Percentiles rank a stretch among this genome's conserved stretches.
Conservation (phyloP, 2,329 filamentous ascomycete genomes). For the Phyllosticta citrichinensis region DNA sequence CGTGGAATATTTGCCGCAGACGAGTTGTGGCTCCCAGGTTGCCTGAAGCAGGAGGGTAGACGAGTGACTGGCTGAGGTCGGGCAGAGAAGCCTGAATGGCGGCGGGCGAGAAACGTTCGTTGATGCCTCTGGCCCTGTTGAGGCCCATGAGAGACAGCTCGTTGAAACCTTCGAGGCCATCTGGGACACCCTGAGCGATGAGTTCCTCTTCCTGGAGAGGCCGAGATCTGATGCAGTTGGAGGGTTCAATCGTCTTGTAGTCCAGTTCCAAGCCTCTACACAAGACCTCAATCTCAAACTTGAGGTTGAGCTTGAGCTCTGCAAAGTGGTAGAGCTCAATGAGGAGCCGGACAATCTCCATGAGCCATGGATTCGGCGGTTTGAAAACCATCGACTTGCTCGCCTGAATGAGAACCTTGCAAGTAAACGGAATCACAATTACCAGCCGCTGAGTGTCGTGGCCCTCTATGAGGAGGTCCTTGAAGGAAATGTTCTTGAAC, state of each 20-base stretch:
- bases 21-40: constrained; percentile 61
- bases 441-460: constrained; percentile 86
- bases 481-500: constrained; percentile 94
- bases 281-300: constrained; percentile 96
- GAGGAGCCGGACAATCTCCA: constrained; percentile 86
- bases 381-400: constrained; percentile 79
- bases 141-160: constrained; percentile 55
- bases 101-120: constrained; percentile 65
- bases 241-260: constrained; percentile 81
- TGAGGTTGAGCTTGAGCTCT: constrained; percentile 90
- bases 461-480: constrained; percentile 85
- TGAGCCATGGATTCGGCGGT: constrained; percentile 93
- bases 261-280: constrained; percentile 90
- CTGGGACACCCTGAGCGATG: constrained; percentile 44
- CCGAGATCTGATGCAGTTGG: constrained; percentile 73
- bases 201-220: constrained; percentile 52
- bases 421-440: constrained; percentile 93
- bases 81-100: constrained; percentile 72
- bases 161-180: constrained; percentile 71
- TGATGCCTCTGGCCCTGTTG: constrained; percentile 52
- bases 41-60: constrained; percentile 60
- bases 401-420: constrained; percentile 85
- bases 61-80: constrained; percentile 68
- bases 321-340: constrained; percentile 90
- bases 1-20: constrained; percentile 64